Evolutionary conservation across 2,329 filamentous ascomycete genomes (phyloP).

Genomic region (Scedosporium minutisporum): DNA sequence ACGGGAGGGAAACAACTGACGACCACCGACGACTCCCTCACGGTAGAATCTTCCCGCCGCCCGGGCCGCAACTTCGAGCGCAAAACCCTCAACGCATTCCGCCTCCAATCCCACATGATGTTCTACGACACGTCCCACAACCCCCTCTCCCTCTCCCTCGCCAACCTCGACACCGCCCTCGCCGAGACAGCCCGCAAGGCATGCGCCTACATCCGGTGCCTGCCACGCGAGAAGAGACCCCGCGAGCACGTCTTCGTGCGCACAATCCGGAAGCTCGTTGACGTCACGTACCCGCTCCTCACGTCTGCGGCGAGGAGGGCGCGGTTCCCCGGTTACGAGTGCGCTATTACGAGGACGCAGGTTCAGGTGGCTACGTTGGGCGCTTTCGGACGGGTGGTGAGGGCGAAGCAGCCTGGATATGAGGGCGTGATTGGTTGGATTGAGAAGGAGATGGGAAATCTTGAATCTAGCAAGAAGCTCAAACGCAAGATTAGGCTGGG

Average conservation of each 20-base stretch:
- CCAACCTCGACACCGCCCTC: constrained; percentile 70
- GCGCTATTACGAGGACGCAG: constrained; percentile 22
- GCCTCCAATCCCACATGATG: constrained; percentile 76
- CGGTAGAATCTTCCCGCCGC: constrained; percentile 61
- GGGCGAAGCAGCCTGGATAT: constrained; percentile 63
- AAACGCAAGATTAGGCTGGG: not conserved
- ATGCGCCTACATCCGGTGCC: constrained; percentile 50
- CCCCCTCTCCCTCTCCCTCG: constrained; percentile 53
- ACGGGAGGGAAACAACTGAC: not conserved
- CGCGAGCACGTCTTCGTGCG: constrained; percentile 50
- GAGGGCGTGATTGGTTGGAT: constrained; percentile 59
- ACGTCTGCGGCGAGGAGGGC: constrained; percentile 39
- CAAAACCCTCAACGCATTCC: constrained; percentile 70
- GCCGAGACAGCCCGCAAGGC: constrained; percentile 68
- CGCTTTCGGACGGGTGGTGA: constrained; percentile 61
- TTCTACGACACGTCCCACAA: constrained; percentile 77
- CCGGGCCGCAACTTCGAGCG: constrained; percentile 73
- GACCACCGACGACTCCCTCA: constrained; percentile 58
- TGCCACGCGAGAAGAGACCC: constrained; percentile 49
- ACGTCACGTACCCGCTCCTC: constrained; percentile 55
- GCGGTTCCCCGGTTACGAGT: constrained; percentile 43
- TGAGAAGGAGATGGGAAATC: constrained; percentile 30
- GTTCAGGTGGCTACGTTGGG: constrained; percentile 36
- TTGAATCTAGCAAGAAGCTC: not conserved
- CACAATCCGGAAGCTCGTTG: constrained; percentile 48